Base-by-base conservation (phyloP, 2,329 filamentous ascomycete species). In the Colletotrichum orchidophilum region DNA sequence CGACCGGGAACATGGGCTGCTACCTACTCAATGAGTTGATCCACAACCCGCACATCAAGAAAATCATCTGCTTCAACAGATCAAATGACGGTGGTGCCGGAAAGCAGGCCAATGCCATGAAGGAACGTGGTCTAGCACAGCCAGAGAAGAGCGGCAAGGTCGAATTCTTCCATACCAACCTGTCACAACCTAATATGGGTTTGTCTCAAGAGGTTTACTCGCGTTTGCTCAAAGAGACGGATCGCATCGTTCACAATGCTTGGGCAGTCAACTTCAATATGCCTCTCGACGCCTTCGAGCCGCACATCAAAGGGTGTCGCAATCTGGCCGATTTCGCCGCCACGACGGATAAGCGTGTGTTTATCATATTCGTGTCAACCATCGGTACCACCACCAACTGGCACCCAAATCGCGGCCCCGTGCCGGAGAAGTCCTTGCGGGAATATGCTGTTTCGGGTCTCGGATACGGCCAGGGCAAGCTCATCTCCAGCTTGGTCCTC, bases 161-260 rank as follows among this genome's bases (percentile, higher is more conserved):
- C 33, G 64, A 71, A 1, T 7, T 88, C 86, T 84, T 85, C 84
- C 70, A 70, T 21, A 35, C 66, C 31, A 65, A 35, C 8, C 49
- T 72, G 7, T 29, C 58, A 1, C 33, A 65, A 26, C 27, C 49
- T 11, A 64, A 65, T 4, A 52, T 72, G 66, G 70, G 70, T 1
- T 39, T 72, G 18, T 27, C 55, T 1, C n/a, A 50, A 7, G 53
- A 58, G 5, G 66, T 70, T 6, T 65, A 65, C 13, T 61, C 52
- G 2, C 68, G 68, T 5, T 33, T 87, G 2, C 76, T 83, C 3
- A 63, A 75, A 9, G 78, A 83, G 0, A 81, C 80, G 0, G 85
- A 87, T 61, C 81, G 82, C 11, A 77, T 88, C 21, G 83, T 88
- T 58, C 87, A 90, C 77, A 88, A 86, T 72, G 86, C 86, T 13